A percentile compares a stretch with the other conserved stretches of the same genome.
These are phyloP conservation scores for Pyrenula massariospora DNA, from an alignment of 495 filamentous ascomycete genomes.

Conservation along the genomic window DNA sequence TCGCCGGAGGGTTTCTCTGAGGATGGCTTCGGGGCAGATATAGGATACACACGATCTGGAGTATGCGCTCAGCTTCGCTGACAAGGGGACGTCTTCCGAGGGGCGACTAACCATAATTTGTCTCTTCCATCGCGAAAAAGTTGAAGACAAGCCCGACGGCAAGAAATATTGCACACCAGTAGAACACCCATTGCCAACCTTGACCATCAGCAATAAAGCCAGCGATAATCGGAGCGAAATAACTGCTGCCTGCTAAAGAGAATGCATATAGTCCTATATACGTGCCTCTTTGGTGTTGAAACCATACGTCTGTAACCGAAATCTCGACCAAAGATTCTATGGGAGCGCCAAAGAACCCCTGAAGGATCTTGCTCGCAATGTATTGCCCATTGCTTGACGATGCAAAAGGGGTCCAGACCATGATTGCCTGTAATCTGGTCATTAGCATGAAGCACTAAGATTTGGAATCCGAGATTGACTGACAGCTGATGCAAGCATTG, in stretches of 20 bases:
- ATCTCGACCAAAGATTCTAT: slow-evolving; percentile 54
- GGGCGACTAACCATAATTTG: slow-evolving; percentile 35
- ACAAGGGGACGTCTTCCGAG: not conserved
- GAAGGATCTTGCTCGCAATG: slow-evolving; percentile 49
- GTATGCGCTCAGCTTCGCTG: not conserved
- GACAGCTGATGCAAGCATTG: slow-evolving; percentile 40
- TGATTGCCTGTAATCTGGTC: slow-evolving; percentile 17
- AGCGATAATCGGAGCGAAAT: slow-evolving; percentile 51
- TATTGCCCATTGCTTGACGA: slow-evolving; percentile 41
- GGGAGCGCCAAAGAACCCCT: slow-evolving; percentile 54
- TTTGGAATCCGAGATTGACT: slow-evolving; percentile 1
- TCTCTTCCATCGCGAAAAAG: slow-evolving; percentile 63
- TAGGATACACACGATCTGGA: not conserved
- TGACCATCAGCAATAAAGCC: slow-evolving; percentile 57
- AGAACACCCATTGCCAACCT: slow-evolving; percentile 53
- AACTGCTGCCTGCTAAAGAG: slow-evolving; percentile 51
- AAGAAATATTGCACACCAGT: slow-evolving; percentile 52
- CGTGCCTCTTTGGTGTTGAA: slow-evolving; percentile 52
- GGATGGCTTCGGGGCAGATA: slow-evolving; percentile 6
- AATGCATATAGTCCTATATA: slow-evolving; percentile 57
- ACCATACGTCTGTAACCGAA: slow-evolving; percentile 52
- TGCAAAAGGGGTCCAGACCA: slow-evolving; percentile 31
- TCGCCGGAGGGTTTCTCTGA: slow-evolving; percentile 6
- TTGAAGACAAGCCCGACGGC: slow-evolving; percentile 43
- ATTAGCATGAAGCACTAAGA: slow-evolving; percentile 1